Conservation (phyloP, 2,329 filamentous ascomycete genomes). For the Blastomyces silverae region DNA sequence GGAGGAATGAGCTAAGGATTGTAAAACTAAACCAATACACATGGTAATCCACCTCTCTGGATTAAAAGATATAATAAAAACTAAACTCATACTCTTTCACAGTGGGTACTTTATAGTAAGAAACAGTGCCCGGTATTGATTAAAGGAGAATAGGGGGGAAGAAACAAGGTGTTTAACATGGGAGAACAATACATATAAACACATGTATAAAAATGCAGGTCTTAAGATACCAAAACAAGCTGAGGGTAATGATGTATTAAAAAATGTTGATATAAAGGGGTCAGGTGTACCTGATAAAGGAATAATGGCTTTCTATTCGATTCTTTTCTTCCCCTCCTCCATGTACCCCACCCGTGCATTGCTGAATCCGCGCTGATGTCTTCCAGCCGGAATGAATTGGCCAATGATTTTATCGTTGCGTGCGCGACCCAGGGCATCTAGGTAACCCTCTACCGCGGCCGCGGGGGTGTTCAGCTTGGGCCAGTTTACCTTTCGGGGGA, state of each 20-base stretch:
- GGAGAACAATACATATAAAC: constrained; percentile 14
- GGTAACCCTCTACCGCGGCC: constrained; percentile 79
- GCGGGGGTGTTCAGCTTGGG: constrained; percentile 87
- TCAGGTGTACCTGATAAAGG: neutral
- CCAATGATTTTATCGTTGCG: constrained; percentile 77
- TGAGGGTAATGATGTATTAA: constrained; percentile 7
- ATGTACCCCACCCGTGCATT: constrained; percentile 74
- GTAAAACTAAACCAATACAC: neutral
- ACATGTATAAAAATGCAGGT: constrained; percentile 16
- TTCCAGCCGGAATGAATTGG: constrained; percentile 53
- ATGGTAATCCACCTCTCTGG: neutral
- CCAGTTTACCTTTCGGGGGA: constrained; percentile 76
- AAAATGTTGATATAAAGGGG: constrained; percentile 1
- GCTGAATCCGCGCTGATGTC: constrained; percentile 76
- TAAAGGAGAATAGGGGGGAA: neutral
- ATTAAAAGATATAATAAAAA: constrained; percentile 4
- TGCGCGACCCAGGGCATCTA: constrained; percentile 76
- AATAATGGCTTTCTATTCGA: constrained; percentile 50
- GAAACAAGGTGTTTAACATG: neutral
- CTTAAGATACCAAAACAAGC: constrained; percentile 13
- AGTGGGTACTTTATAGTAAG: neutral
- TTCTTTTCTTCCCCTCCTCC: constrained; percentile 98
- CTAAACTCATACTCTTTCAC: neutral
- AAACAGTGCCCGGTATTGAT: neutral
- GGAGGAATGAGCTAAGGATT: no score